Conservation (phyloP, 1,284 basidiomycete genomes). For the Rhodotorula sp. region DNA sequence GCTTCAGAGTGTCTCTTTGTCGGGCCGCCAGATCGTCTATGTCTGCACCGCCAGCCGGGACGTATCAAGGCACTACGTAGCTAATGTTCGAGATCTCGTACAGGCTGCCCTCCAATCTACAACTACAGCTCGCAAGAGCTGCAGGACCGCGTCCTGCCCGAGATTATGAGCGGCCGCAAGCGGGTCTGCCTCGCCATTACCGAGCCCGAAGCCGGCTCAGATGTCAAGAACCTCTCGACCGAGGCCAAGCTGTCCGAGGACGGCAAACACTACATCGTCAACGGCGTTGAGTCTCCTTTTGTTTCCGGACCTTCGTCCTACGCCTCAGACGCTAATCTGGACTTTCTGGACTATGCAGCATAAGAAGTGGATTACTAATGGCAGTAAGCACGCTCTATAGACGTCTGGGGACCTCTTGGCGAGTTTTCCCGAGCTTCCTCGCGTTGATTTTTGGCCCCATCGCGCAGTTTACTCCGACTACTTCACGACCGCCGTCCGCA, state of each 20-base stretch:
- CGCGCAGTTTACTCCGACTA: slow-evolving; percentile 37
- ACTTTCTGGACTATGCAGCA: slow-evolving; percentile 40
- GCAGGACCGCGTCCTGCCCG: slow-evolving; percentile 51
- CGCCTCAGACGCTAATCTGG: background rate
- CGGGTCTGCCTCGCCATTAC: slow-evolving; percentile 49
- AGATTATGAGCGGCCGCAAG: slow-evolving; percentile 49
- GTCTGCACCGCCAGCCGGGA: too few relatives aligned
- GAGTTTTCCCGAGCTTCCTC: background rate
- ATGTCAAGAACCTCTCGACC: slow-evolving; percentile 47
- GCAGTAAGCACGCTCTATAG: background rate
- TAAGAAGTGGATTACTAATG: slow-evolving; percentile 37
- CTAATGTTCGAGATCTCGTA: background rate
- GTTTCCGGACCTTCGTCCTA: background rate
- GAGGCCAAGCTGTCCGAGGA: slow-evolving; percentile 46
- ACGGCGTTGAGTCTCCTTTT: background rate
- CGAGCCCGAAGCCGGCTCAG: slow-evolving; percentile 45
- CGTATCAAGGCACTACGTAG: too few relatives aligned
- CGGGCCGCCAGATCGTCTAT: background rate
- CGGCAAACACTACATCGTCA: slow-evolving; percentile 44
- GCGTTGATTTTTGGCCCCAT: too few relatives aligned
- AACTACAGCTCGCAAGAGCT: slow-evolving; percentile 50
- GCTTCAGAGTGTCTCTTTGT: too few relatives aligned
- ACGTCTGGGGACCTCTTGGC: background rate
- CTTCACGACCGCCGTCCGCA: slow-evolving; percentile 42
- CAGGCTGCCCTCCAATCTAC: slow-evolving; percentile 44